Base-by-base conservation (phyloP, 371 early-diverging fungal genomes). In the Mortierella sp. region DNA sequence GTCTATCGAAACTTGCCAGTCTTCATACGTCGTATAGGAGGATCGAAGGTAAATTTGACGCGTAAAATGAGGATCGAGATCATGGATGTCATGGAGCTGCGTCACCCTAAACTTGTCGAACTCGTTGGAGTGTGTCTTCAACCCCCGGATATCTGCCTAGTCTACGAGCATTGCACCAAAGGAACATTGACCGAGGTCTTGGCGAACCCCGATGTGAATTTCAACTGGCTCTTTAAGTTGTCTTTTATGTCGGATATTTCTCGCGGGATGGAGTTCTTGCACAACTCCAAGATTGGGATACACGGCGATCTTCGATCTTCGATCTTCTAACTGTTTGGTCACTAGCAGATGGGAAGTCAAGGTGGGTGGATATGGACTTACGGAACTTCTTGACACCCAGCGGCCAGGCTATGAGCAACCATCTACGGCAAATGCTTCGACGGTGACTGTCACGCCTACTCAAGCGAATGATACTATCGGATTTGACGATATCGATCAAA, bases 261-360 rank as follows among this genome's bases (percentile, higher is more conserved):
- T 1, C 69, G 81, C 52, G 89, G 83, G 10, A 84, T 87, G 86
- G 84, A 83, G 61, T 88, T 88, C 70, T 72, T 88, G 40, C 87
- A 88, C 61, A 71, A 84, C 24, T 87, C 87, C 47, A 88, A 87
- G 60, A 85, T 88, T 55, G 62, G 66, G 45, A 69, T 72, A 60
- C 89, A 88, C 35, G 87, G 89, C 10, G 80, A 73, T 43, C 62
- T 88, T 24, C 84, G 85, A 12, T 87, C 89, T 3, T 60, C 72
- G 26, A 83, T 87, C 89, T 3, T 60, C 72, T 26, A 83, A 83
- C 28, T 88, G 89, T 62, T 68, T 87, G 73, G 83, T 88, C 26
- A 85, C 89, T 12, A 86, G 87, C 28, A 83, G 85, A 16, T 88
- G 87, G 89, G 89, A 88, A 49, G 79, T 88, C 24, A 88, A 88